phyloP scores from a whole-genome alignment of 73 alveolate species.

The Blepharisma stoltei region DNA sequence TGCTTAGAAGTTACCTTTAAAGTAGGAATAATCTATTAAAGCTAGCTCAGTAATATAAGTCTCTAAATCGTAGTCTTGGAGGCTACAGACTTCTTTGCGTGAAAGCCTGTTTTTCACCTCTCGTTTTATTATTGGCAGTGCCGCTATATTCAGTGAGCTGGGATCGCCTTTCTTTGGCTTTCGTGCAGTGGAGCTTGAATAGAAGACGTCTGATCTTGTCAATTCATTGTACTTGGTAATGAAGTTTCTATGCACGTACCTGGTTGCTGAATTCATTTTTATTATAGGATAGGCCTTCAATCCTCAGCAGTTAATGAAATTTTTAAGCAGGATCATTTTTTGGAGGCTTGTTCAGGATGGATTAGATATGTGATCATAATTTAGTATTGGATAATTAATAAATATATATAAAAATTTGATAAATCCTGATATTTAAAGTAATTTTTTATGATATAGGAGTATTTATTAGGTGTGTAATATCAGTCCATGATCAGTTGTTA shows the following conservation, averaged over 20 bases:
- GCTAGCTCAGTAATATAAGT: conserved; percentile 15
- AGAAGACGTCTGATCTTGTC: conserved; percentile 8
- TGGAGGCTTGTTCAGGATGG: too few species aligned
- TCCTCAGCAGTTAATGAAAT: too few species aligned
- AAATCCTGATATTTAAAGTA: too few species aligned
- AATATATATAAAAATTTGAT: too few species aligned
- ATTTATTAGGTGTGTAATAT: too few species aligned
- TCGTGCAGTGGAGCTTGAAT: background rate
- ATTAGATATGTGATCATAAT: too few species aligned
- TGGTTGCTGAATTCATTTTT: background rate
- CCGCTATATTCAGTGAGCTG: background rate
- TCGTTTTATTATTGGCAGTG: conserved; percentile 12
- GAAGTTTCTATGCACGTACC: background rate
- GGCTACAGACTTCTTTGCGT: conserved; percentile 10
- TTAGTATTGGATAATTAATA: too few species aligned
- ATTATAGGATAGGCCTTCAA: too few species aligned
- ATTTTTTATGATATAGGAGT: too few species aligned
- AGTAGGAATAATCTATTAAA: background rate
- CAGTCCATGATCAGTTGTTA: too few species aligned
- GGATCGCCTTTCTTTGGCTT: conserved; percentile 26
- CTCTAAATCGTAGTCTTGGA: conserved; percentile 12
- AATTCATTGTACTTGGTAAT: conserved; percentile 16
- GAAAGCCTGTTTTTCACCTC: conserved; percentile 14
- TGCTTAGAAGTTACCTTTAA: conserved; percentile 1
- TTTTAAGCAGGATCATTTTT: too few species aligned